phyloP scores from a whole-genome alignment of 139 green algal species.

The Raphidocelis subcapitata region DNA sequence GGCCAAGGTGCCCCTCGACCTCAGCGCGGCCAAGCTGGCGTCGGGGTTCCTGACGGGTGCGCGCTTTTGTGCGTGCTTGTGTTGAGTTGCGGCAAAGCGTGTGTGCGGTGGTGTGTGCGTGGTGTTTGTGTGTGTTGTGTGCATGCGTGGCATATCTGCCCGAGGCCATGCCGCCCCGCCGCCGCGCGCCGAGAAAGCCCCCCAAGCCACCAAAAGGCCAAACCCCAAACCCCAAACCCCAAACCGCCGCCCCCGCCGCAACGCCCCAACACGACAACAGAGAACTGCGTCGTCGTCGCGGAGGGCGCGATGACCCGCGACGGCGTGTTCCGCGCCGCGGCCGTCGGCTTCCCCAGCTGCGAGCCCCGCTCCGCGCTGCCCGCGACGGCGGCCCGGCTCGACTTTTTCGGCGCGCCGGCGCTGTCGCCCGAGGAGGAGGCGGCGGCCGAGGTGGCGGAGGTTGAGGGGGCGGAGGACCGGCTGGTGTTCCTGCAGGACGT shows the following conservation, averaged over 20 bases:
- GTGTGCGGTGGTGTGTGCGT: no score
- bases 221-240: no score
- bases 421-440: conserved; percentile 38
- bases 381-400: conserved; percentile 63
- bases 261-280: no score
- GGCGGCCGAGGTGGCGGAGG: conserved; percentile 37
- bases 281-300: conserved; percentile 91
- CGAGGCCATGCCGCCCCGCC: no score
- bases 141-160: no score
- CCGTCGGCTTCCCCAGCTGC: conserved; percentile 70
- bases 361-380: conserved; percentile 62
- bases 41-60: conserved; percentile 74
- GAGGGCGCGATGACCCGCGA: conserved; percentile 68
- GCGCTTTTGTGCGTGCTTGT: no score
- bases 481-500: conserved; percentile 85
- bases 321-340: conserved; percentile 66
- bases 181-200: no score
- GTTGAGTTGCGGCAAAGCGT: no score
- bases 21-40: conserved; percentile 55
- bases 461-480: conserved; percentile 41
- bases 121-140: no score
- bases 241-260: no score
- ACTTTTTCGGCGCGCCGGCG: conserved; percentile 78
- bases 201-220: no score
- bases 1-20: conserved; percentile 74